A percentile compares a stretch with the other conserved stretches of the same genome.
Evolutionary conservation across 257 asterid genomes (phyloP).

Genomic region (Cordia subcordata): DNA sequence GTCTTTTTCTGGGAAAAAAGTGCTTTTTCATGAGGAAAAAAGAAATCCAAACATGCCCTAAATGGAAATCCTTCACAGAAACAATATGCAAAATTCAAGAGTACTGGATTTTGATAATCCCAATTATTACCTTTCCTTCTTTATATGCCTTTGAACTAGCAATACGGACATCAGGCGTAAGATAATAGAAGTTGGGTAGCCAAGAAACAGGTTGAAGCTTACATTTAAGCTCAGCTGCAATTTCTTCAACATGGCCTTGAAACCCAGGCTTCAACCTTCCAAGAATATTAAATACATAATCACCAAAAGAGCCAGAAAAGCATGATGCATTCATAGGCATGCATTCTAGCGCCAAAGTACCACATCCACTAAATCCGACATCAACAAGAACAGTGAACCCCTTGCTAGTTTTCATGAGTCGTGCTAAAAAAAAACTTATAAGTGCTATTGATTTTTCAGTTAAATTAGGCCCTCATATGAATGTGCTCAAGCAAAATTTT

Average conservation of each 20-base stretch:
- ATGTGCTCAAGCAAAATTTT: no score
- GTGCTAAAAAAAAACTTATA: no score
- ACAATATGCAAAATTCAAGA: not conserved
- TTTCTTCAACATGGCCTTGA: constrained; percentile 43
- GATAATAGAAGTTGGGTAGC: constrained; percentile 73
- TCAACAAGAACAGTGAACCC: no score
- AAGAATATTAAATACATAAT: constrained; percentile 10
- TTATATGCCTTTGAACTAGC: constrained; percentile 74
- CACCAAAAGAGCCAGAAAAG: constrained; percentile 8
- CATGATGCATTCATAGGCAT: not conserved
- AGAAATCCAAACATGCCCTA: no score
- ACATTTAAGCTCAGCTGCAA: constrained; percentile 62
- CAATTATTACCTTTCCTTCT: constrained; percentile 63
- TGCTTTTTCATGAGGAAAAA: no score
- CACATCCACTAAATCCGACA: not conserved
- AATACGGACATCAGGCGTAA: constrained; percentile 62
- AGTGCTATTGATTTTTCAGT: no score
- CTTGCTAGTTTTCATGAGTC: no score
- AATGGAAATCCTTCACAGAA: not conserved
- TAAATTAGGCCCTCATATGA: no score
- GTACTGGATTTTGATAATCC: not conserved
- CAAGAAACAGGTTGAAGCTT: constrained; percentile 56
- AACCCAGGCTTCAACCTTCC: constrained; percentile 76
- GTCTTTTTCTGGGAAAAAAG: no score
- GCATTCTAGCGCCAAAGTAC: not conserved